These are phyloP conservation scores for Pelargonium citronellum DNA, from an alignment of 441 rosid species.

Conservation along the genomic window DNA sequence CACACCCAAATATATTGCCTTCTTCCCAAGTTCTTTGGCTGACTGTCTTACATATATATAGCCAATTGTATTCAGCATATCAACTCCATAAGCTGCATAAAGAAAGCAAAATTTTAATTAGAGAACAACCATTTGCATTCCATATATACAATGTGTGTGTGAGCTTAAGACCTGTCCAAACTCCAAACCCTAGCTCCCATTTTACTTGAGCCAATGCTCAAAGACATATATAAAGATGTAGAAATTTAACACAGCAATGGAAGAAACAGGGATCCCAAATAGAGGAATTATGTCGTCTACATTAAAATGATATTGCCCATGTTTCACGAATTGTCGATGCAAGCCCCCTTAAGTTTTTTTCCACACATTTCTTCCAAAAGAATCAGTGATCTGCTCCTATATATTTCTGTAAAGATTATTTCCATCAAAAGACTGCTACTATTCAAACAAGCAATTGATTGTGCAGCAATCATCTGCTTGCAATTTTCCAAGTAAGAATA, in stretches of 20 bases:
- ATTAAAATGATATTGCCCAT: not conserved
- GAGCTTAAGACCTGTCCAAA: not conserved
- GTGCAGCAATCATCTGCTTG: not conserved
- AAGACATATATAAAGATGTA: not conserved
- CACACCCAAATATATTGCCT: constrained; percentile 68
- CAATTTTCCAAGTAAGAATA: not conserved
- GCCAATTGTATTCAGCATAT: constrained; percentile 90
- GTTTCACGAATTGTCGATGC: too few relatives aligned
- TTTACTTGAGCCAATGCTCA: not conserved
- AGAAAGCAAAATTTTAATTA: constrained; percentile 8
- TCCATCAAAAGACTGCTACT: not conserved
- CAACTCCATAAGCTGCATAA: constrained; percentile 83
- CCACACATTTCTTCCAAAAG: too few relatives aligned
- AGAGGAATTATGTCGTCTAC: not conserved
- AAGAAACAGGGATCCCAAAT: not conserved
- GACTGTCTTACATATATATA: constrained; percentile 88
- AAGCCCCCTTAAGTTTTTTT: too few relatives aligned
- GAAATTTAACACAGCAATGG: not conserved
- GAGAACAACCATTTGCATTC: constrained; percentile 5
- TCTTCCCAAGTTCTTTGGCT: constrained; percentile 93
- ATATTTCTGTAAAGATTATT: not conserved
- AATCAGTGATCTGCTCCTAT: not conserved
- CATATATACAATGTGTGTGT: constrained; percentile 1
- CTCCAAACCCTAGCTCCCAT: not conserved
- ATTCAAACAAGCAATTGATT: not conserved